These are phyloP conservation scores for Cyberlindnera galapagoensis DNA, from an alignment of 805 yeast species.

Conservation along the genomic window DNA sequence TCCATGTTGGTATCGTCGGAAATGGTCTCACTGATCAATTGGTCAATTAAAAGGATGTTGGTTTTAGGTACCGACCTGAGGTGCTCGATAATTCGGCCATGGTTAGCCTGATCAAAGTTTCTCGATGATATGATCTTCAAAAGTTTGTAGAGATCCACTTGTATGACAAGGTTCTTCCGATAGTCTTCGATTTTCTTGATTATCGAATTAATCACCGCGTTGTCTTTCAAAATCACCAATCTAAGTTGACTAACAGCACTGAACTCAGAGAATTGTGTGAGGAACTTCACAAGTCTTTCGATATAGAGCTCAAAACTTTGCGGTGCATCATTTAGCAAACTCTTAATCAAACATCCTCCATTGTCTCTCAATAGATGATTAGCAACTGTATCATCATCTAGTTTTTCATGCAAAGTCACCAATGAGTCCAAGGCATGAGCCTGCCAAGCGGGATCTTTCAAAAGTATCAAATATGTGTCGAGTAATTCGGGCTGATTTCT, in stretches of 20 bases:
- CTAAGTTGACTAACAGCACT: slow-evolving; percentile 18
- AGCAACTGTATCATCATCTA: slow-evolving; percentile 26
- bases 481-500: slow-evolving; percentile 24
- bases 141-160: slow-evolving; percentile 19
- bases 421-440: slow-evolving; percentile 44
- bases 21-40: slow-evolving; percentile 18
- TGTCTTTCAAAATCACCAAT: slow-evolving; percentile 12
- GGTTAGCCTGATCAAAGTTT: slow-evolving; percentile 11
- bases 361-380: slow-evolving; percentile 22
- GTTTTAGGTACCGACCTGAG: slow-evolving; percentile 7
- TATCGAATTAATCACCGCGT: slow-evolving; percentile 9
- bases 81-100: slow-evolving; percentile 7
- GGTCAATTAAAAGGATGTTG: slow-evolving; percentile 17
- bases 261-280: slow-evolving; percentile 11
- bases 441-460: slow-evolving; percentile 46
- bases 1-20: slow-evolving; percentile 18
- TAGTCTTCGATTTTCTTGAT: slow-evolving; percentile 9
- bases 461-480: slow-evolving; percentile 28
- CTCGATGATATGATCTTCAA: slow-evolving; percentile 12
- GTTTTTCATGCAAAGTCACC: slow-evolving; percentile 36
- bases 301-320: slow-evolving; percentile 39
- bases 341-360: slow-evolving; percentile 30
- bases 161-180: slow-evolving; percentile 12
- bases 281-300: slow-evolving; percentile 33
- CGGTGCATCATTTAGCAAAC: slow-evolving; percentile 33